phyloP scores from a whole-genome alignment of 192 early-diverging fungal species.

The Linnemannia hyalina region DNA sequence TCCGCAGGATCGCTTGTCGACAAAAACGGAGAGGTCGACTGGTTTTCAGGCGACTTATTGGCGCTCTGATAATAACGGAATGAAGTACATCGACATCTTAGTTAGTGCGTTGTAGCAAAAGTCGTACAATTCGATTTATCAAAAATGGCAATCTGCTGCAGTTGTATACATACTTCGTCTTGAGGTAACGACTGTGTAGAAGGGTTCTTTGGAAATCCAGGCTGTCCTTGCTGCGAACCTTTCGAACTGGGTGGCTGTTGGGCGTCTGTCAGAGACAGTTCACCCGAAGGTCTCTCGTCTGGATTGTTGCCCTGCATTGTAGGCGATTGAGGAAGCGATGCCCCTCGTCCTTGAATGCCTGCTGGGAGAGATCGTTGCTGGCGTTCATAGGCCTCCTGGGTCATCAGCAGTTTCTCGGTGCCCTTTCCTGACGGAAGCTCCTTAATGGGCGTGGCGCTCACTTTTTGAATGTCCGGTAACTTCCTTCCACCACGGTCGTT shows the following conservation, averaged over 20 bases:
- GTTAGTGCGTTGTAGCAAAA: neutral
- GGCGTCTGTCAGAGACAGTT: conserved; percentile 16
- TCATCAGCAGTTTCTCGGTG: conserved; percentile 41
- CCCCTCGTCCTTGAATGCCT: conserved; percentile 15
- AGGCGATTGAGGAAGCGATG: conserved; percentile 32
- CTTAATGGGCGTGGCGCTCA: conserved; percentile 49
- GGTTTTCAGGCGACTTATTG: conserved; percentile 22
- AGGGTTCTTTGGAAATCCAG: conserved; percentile 20
- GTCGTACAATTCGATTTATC: neutral
- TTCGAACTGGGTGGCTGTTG: conserved; percentile 2
- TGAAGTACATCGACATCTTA: neutral
- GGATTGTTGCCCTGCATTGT: conserved; percentile 7
- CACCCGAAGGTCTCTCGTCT: conserved; percentile 31
- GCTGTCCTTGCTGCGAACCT: conserved; percentile 11
- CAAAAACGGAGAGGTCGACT: conserved; percentile 4
- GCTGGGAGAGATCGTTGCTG: conserved; percentile 37
- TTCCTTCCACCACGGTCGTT: conserved; percentile 28
- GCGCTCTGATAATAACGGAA: neutral
- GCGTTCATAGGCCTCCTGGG: conserved; percentile 42
- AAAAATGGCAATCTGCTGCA: neutral
- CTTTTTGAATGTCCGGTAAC: conserved; percentile 41
- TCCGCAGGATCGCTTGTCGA: conserved; percentile 28
- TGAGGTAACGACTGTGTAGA: conserved; percentile 40
- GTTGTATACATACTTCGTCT: conserved; percentile 30
- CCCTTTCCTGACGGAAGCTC: conserved; percentile 43